A percentile compares a stretch with the other conserved stretches of the same genome.
Evolutionary conservation across 1,139 yeast genomes (phyloP).

Genomic region (Groenewaldozyma auringiensis): DNA sequence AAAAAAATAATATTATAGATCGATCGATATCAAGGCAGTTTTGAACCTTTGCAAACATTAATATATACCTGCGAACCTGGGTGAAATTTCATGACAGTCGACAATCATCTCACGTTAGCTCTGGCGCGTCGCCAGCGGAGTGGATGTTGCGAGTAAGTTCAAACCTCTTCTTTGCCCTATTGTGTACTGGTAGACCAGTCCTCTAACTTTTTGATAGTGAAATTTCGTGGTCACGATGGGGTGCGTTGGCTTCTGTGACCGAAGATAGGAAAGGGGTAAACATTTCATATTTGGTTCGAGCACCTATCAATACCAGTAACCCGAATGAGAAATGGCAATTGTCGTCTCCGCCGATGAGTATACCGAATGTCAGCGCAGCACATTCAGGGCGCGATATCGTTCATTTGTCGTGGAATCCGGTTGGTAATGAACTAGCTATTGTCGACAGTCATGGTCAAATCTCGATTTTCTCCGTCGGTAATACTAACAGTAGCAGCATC

Average conservation of each 20-base stretch:
- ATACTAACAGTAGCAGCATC: conserved; percentile 15
- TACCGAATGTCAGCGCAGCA: conserved; percentile 17
- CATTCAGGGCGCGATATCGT: conserved; percentile 25
- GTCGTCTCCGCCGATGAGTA: conserved; percentile 40
- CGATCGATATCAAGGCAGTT: no score
- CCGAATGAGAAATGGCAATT: conserved; percentile 51
- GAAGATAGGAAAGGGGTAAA: conserved; percentile 32
- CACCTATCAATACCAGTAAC: neutral
- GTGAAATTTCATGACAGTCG: conserved; percentile 5
- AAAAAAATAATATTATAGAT: no score
- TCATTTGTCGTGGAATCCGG: conserved; percentile 36
- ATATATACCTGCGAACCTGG: no score
- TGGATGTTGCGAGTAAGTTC: conserved; percentile 6
- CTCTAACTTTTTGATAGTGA: conserved; percentile 19
- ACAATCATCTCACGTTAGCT: neutral
- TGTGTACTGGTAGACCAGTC: neutral
- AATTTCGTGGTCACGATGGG: conserved; percentile 69
- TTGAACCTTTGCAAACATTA: no score
- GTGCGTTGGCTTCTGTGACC: conserved; percentile 56
- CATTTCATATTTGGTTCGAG: conserved; percentile 42
- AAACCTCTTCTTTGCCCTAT: no score
- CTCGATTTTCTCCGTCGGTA: conserved; percentile 27
- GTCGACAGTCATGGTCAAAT: conserved; percentile 37
- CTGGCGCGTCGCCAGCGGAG: conserved; percentile 5
- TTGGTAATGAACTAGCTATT: conserved; percentile 37